Conservation (phyloP, 257 asterid species). For the Forsythia suspensa region DNA sequence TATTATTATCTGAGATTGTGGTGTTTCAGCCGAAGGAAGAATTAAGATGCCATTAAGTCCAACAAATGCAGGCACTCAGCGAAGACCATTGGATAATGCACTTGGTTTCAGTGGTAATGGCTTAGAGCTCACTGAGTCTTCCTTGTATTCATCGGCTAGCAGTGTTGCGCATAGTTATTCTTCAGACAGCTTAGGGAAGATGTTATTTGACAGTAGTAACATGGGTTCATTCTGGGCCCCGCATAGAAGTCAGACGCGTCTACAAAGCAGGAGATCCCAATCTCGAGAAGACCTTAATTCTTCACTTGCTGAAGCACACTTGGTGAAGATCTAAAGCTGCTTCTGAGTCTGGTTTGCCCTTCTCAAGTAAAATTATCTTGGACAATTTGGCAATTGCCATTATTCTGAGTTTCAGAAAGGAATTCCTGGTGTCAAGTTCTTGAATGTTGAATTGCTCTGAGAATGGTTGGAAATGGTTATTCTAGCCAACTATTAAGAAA, state of each 20-base stretch:
- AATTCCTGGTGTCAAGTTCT: neutral
- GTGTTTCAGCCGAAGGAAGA: slow-evolving; percentile 71
- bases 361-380: slow-evolving; percentile 8
- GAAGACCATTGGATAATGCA: slow-evolving; percentile 52
- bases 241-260: slow-evolving; percentile 64
- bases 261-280: slow-evolving; percentile 90
- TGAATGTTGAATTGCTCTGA: neutral
- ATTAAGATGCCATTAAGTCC: slow-evolving; percentile 93
- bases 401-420: neutral
- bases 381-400: slow-evolving; percentile 10
- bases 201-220: slow-evolving; percentile 58
- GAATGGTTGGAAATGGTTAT: neutral
- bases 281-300: slow-evolving; percentile 87
- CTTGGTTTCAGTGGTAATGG: slow-evolving; percentile 46
- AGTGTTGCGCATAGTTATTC: slow-evolving; percentile 83
- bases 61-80: slow-evolving; percentile 55
- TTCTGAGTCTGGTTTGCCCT: neutral
- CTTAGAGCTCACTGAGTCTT: slow-evolving; percentile 56
- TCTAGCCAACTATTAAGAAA: neutral
- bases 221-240: slow-evolving; percentile 67
- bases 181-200: slow-evolving; percentile 82
- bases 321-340: slow-evolving; percentile 45
- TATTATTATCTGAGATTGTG: slow-evolving; percentile 9
- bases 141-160: slow-evolving; percentile 73
- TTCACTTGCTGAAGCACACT: slow-evolving; percentile 64